Percentiles rank a stretch among this genome's conserved stretches.
These are phyloP conservation scores for Coprinellus aureogranulatus DNA, from an alignment of 768 basidiomycete species.

Conservation along the genomic window DNA sequence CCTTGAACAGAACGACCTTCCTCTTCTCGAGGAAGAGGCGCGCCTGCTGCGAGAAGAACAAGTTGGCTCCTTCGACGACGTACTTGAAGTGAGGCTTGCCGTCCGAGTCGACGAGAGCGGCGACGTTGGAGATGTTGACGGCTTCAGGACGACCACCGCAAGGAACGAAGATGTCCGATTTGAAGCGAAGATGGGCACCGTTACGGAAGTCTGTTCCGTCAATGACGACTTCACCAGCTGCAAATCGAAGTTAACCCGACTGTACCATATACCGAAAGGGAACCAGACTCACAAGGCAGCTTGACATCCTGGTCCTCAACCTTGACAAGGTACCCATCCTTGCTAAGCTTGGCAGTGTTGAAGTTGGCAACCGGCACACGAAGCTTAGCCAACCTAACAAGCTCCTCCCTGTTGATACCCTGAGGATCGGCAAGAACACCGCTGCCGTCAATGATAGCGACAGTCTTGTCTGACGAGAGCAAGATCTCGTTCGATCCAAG, in stretches of 20 bases:
- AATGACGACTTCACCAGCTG: conserved; percentile 87
- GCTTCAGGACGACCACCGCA: conserved; percentile 97
- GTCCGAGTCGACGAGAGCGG: conserved; percentile 82
- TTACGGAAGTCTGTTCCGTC: conserved; percentile 99
- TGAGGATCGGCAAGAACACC: conserved; percentile 91
- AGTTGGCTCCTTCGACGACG: conserved; percentile 92
- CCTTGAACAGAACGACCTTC: conserved; percentile 91
- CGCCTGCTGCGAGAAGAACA: conserved; percentile 96
- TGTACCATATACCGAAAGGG: background rate
- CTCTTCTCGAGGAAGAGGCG: conserved; percentile 92
- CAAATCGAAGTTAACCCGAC: background rate
- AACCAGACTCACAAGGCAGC: conserved; percentile 71
- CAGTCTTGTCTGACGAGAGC: conserved; percentile 90
- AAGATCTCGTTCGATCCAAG: conserved; percentile 97
- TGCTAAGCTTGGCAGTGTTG: conserved; percentile 79
- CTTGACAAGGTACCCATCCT: conserved; percentile 90
- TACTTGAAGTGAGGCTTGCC: conserved; percentile 98
- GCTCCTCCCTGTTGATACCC: conserved; percentile 85
- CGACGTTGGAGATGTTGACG: conserved; percentile 94
- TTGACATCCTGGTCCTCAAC: conserved; percentile 92
- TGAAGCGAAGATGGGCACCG: conserved; percentile 93
- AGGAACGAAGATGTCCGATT: conserved; percentile 95
- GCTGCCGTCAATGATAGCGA: conserved; percentile 92
- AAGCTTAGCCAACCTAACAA: conserved; percentile 83
- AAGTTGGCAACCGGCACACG: conserved; percentile 81